Evolutionary conservation across 2,329 filamentous ascomycete genomes (phyloP).

Genomic region (Helotiales sp.): DNA sequence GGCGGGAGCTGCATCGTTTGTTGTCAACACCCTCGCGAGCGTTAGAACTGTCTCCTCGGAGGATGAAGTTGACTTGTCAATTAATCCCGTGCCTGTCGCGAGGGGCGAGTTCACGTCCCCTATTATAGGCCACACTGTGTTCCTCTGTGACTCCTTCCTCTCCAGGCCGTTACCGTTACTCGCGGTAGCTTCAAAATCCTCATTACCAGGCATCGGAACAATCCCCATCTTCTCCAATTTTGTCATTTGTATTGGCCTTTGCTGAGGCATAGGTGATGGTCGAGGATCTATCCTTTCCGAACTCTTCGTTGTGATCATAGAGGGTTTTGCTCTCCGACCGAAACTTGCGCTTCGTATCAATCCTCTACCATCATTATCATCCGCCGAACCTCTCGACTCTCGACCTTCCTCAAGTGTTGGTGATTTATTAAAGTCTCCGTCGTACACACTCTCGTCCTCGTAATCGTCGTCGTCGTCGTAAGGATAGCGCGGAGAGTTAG

Average conservation of each 20-base stretch:
- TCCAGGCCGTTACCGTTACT: conserved; percentile 13
- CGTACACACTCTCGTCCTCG: conserved; percentile 23
- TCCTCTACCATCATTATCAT: conserved; percentile 54
- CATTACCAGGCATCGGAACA: neutral
- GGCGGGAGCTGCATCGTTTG: conserved; percentile 19
- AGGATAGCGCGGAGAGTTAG: conserved; percentile 49
- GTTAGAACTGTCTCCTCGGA: conserved; percentile 36
- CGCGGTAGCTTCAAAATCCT: conserved; percentile 2
- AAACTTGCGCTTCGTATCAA: conserved; percentile 66
- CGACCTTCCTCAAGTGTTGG: conserved; percentile 36
- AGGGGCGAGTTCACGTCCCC: conserved; percentile 36
- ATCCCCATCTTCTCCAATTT: conserved; percentile 45
- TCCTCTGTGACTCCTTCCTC: conserved; percentile 20
- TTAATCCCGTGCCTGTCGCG: conserved; percentile 38
- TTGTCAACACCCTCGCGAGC: conserved; percentile 29
- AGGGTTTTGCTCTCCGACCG: conserved; percentile 63
- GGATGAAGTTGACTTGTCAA: conserved; percentile 37
- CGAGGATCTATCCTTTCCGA: conserved; percentile 33
- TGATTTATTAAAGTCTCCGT: conserved; percentile 27
- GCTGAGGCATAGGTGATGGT: conserved; percentile 41
- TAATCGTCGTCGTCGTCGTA: conserved; percentile 44
- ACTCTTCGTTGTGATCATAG: conserved; percentile 55
- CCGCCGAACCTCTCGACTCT: conserved; percentile 38
- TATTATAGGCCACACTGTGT: conserved; percentile 37
- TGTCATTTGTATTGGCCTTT: conserved; percentile 39